Percentiles rank a stretch among this genome's conserved stretches.
Conservation (phyloP, 2,329 filamentous ascomycete genomes). For the Arthrobotrys megalospora region DNA sequence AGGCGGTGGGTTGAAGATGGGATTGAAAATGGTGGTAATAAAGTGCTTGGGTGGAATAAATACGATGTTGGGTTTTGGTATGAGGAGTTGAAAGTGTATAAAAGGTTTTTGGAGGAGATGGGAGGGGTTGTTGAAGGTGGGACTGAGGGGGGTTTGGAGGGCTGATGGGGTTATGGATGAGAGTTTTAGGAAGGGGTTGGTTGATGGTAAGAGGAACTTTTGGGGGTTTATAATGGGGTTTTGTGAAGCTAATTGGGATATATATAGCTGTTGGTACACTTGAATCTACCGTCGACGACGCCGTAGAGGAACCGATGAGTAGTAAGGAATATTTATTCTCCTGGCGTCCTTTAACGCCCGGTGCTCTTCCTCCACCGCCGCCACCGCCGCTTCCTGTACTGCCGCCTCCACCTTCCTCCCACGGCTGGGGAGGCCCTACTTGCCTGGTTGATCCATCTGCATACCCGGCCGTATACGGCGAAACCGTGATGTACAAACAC, state of each 20-base stretch:
- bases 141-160: slow-evolving; percentile 3
- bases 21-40: neutral
- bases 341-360: too few species aligned
- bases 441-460: neutral
- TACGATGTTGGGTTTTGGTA: neutral
- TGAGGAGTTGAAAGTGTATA: neutral
- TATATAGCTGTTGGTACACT: too few species aligned
- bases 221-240: neutral
- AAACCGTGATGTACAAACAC: neutral
- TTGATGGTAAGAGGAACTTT: neutral
- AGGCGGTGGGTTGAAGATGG: neutral
- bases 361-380: too few species aligned
- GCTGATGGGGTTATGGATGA: neutral
- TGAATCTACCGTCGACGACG: too few species aligned
- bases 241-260: too few species aligned
- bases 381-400: too few species aligned
- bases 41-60: neutral
- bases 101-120: neutral
- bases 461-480: neutral
- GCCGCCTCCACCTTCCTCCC: neutral
- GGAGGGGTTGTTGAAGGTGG: neutral
- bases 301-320: too few species aligned
- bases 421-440: neutral
- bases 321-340: too few species aligned
- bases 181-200: neutral